Base-by-base conservation (phyloP, 2,329 filamentous ascomycete genomes). In the Pseudofabraea citricarpa region DNA sequence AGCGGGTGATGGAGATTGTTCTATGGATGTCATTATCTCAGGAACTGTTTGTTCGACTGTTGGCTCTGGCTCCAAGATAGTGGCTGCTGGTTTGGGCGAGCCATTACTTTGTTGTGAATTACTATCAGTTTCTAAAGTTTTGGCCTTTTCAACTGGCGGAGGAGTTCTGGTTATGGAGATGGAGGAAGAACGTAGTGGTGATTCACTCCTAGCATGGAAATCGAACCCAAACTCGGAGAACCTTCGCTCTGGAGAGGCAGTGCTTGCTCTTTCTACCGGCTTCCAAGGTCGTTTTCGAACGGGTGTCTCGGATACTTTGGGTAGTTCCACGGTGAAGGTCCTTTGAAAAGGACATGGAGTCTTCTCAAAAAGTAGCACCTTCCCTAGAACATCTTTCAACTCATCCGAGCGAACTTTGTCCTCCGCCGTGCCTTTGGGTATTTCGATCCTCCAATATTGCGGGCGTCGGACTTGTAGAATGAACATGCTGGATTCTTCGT, bases 371-470 rank as follows among this genome's bases (percentile, higher is more conserved):
- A 85, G 82, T 36, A 95, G 70, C 12, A 95, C 79, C 49, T 81
- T 80, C 41, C 75, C 75, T 21, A 95, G 66, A 7, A 88, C 83
- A 9, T 70, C 69, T 56, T 87, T 87, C 51, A 95, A 70, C 26
- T 81, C 73, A 42, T 77, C 73, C 4, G 87, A 81, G 52, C 79
- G 76, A 33, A 71, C 66, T 50, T 75, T 71, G 50, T 91, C 83
- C 18, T 84, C 79, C 2, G 75, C 68, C 0, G 77, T 77, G 26
- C 72, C 72, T 13, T 80, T 75, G 0, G 89, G 87, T 5, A 96
- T 68, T 59, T 96, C 90, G 56, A 96, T 93, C 51, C 90, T 82
- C 75, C 93, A 95, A 63, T 93, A 96, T 33, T 85, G 84, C 22
- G 90, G 84, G 35, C 84, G 79, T 18, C 89, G 76, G 51, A 94